phyloP scores from a whole-genome alignment of 78 protist species.

The Salpingoeca rosetta region DNA sequence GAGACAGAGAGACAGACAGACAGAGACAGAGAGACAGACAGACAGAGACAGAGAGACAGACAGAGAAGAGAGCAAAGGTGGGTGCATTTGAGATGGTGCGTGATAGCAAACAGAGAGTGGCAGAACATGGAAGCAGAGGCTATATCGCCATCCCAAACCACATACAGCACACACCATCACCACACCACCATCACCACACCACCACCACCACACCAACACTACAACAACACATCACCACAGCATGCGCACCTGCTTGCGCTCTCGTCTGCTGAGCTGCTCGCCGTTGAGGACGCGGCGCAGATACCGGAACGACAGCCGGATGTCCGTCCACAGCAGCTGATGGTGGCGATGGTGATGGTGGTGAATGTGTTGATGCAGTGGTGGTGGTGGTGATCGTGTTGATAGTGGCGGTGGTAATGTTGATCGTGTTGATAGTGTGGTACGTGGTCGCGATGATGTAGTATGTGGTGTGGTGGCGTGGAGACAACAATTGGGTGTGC shows the following conservation, averaged over 20 bases:
- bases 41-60: not conserved
- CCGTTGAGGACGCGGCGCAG: not conserved
- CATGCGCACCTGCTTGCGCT: constrained; percentile 1
- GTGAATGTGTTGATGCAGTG: too few relatives aligned
- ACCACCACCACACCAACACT: not conserved
- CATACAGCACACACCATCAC: not conserved
- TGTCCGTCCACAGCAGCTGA: not conserved
- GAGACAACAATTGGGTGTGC: too few relatives aligned
- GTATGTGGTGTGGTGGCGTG: too few relatives aligned
- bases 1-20: not conserved
- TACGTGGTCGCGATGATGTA: too few relatives aligned
- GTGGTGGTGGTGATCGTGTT: too few relatives aligned
- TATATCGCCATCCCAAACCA: not conserved
- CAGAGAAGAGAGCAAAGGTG: not conserved
- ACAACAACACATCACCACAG: not conserved
- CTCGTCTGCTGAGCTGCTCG: constrained; percentile 18
- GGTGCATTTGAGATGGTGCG: not conserved
- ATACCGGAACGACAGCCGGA: not conserved
- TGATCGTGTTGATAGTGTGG: too few relatives aligned
- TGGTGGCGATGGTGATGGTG: too few relatives aligned
- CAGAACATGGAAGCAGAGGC: not conserved
- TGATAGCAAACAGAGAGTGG: not conserved
- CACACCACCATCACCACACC: not conserved
- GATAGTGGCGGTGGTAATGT: too few relatives aligned
- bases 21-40: not conserved